Evolutionary conservation across 257 asterid genomes (phyloP), one percentile per base, ranked within the genome.

Genomic region (Capsicum rhomboideum): DNA sequence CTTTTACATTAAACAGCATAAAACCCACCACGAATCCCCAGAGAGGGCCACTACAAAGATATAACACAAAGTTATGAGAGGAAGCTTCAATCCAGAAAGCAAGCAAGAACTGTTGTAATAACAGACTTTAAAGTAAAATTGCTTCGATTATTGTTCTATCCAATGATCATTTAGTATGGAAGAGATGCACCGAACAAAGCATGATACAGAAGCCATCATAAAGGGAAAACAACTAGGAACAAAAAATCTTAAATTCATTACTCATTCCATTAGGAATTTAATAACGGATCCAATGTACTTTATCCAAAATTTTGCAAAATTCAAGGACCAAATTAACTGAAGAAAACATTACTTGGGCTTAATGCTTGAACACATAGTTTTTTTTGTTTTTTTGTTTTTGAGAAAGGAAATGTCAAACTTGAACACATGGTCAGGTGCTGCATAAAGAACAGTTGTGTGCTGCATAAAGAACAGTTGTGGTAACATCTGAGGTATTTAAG

Each of bases 11-110:
- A 88, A 93, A 94, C 86, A 97, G 87, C 98, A 97, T 97, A 89
- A 97, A 97, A 50, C 97, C 97, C 61, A 97, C 98, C 29, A 95
- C 99, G 59, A 97, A 97, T 82, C 99, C 98, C 99, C 99, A 97
- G 40, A 97, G 97, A 11, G 95, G 98, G 72, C 91, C 99, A 88
- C 99, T 97, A 88, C 79, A 87, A 84, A 83, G 74, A 86, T 84
- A 53, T 80, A 82, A 66, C 17, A 81, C 20, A 66, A 29, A 21
- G 49, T 64, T 74, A 46, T 13, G 80, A 74, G 58, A 74, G 42
- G 6, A 71, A 42, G 23, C 0, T 74, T 74, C 40, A 74, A 46
- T 46, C 40, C 46, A 74, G 80, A 74, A 72, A 46, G 40, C 13
- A 46, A 44, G 40, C 10, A 72, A 74, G 80, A 72, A 68, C 16